Conservation (phyloP, 1,284 basidiomycete genomes). For the Ustilago xerochloae region DNA sequence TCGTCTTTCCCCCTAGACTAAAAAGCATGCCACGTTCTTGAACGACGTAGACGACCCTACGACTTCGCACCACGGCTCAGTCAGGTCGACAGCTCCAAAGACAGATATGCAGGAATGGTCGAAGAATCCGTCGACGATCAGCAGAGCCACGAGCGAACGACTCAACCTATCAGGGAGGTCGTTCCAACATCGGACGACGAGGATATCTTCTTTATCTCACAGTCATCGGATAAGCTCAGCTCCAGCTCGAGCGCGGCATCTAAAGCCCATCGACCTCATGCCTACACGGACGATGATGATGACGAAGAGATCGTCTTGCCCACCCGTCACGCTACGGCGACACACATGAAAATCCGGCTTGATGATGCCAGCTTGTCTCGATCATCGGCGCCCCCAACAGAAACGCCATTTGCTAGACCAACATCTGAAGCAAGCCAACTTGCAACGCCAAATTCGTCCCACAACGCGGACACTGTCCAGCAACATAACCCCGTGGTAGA, state of each 20-base stretch:
- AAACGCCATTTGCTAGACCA: too few species aligned
- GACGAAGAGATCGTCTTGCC: constrained; percentile 7
- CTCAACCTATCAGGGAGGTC: constrained; percentile 7
- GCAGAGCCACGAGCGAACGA: background rate
- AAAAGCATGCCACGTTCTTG: too few species aligned
- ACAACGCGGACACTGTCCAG: too few species aligned
- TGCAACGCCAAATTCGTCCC: too few species aligned
- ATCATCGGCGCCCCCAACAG: too few species aligned
- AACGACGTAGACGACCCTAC: too few species aligned
- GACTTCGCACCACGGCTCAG: background rate
- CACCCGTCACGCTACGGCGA: background rate
- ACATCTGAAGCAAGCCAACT: too few species aligned
- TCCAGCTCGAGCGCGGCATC: constrained; percentile 5
- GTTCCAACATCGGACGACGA: constrained; percentile 43
- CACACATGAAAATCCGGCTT: background rate
- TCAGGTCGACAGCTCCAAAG: background rate
- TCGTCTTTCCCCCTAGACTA: too few species aligned
- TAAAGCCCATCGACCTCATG: background rate
- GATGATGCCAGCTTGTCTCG: background rate
- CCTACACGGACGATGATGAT: background rate
- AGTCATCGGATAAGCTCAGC: constrained; percentile 12
- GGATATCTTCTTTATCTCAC: constrained; percentile 36
- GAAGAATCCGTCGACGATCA: background rate
- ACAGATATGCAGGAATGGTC: constrained; percentile 27
- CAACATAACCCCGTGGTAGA: too few species aligned